Evolutionary conservation across 1,139 yeast species (phyloP), one percentile per base, ranked within the genome.

Genomic region (Candida sp.): DNA sequence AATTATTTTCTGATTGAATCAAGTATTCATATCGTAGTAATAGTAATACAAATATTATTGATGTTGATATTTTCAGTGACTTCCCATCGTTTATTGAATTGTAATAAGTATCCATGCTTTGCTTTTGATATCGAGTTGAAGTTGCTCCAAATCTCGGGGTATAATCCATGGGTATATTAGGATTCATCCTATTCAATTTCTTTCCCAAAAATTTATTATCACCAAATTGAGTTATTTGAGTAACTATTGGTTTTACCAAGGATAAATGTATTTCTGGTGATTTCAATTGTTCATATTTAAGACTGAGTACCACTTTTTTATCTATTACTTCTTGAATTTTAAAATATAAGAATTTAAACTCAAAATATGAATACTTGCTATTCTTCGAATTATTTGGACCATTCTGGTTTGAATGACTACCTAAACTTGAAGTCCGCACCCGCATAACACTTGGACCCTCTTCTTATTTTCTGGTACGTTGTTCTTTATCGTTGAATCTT

Each of bases 201-300:
- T 35, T 22, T 12, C 41, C 45, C 29, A 53, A 41, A 22, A 34
- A 43, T 34, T 40, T 45, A 27, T 41, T 39, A 27, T 54, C 57
- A 12, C 68, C 58, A 35, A 59, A 42, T 9, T 59, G 63, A 11
- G 68, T 49, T 11, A 70, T 61, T 43, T 58, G 59, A 32, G 60
- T 54, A 3, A 74, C 67, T 22, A 81, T 58, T 0, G 86, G 85
- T 49, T 75, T 72, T 38, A 80, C 68, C 35, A 80, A 57, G 3
- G 79, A 68, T 21, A 78, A 56, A 44, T 77, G 70, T 33, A 76
- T 71, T 53, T 77, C 84, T 2, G 83, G 84, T 2, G 79, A 63
- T 46, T 73, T 73, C 45, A 80, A 61, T 56, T 79, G 84, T 49
- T 80, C 84, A 56, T 77, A 77, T 43, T 76, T 78, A 48, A 81